A percentile compares a stretch with the other conserved stretches of the same genome.
These are phyloP conservation scores for Dissophora globulifera DNA, from an alignment of 192 early-diverging fungal species.

Conservation along the genomic window DNA sequence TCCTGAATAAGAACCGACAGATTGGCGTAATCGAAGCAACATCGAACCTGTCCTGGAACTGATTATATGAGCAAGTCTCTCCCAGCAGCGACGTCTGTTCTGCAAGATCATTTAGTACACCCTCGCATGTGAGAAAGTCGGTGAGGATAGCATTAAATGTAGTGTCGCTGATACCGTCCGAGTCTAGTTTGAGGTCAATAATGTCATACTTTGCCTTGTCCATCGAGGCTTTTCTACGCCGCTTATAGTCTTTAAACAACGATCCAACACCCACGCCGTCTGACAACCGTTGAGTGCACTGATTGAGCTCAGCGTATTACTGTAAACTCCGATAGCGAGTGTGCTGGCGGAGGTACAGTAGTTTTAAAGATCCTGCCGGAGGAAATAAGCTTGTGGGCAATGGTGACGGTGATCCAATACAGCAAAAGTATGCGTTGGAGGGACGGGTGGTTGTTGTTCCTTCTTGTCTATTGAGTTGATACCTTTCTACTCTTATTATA, in stretches of 20 bases:
- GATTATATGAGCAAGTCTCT: conserved; percentile 15
- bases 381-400: conserved; percentile 7
- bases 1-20: conserved; percentile 26
- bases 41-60: conserved; percentile 19
- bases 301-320: conserved; percentile 22
- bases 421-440: neutral
- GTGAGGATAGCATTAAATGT: conserved; percentile 10
- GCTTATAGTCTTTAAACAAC: conserved; percentile 30
- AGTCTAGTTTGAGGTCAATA: conserved; percentile 18
- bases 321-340: conserved; percentile 13
- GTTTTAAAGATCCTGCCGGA: conserved; percentile 3
- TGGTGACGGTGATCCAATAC: conserved; percentile 10
- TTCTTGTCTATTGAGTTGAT: conserved; percentile 4
- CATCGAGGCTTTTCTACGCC: conserved; percentile 14
- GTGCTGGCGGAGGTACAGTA: conserved; percentile 16
- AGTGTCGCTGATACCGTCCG: conserved; percentile 3
- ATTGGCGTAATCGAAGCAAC: conserved; percentile 22
- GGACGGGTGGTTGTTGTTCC: conserved; percentile 1
- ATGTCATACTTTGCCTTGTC: conserved; percentile 22
- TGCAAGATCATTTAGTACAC: conserved; percentile 9
- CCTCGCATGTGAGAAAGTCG: conserved; percentile 15
- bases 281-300: conserved; percentile 13
- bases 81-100: conserved; percentile 15
- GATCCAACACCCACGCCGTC: conserved; percentile 18
- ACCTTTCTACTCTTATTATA: too few species aligned